Conservation (phyloP, 1,284 basidiomycete genomes). For the Gymnopus androsaceus region DNA sequence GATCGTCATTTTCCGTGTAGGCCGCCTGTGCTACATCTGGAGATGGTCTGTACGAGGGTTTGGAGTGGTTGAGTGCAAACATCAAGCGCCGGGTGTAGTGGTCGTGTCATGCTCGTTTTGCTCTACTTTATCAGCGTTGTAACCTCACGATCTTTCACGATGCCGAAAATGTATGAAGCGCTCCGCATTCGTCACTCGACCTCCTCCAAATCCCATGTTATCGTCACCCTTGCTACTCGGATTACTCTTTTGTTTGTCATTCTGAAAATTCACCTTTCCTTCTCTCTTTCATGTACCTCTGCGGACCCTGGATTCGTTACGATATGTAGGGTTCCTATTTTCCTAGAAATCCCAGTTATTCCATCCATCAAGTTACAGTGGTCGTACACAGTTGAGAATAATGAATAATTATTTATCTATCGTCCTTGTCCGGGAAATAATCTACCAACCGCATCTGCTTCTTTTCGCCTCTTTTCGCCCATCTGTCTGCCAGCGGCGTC, state of each 20-base stretch:
- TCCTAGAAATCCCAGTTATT: conserved; percentile 15
- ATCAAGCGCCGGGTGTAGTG: conserved; percentile 80
- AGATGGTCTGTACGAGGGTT: conserved; percentile 98
- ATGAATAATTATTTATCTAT: conserved; percentile 25
- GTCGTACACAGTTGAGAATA: conserved; percentile 11
- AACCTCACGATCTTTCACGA: conserved; percentile 50
- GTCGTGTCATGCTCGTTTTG: conserved; percentile 36
- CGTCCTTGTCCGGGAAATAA: conserved; percentile 68
- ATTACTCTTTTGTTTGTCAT: conserved; percentile 11
- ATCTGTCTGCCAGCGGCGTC: conserved; percentile 58
- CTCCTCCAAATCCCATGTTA: conserved; percentile 35
- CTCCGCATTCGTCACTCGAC: conserved; percentile 30
- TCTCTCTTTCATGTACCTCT: conserved; percentile 16
- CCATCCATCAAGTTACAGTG: conserved; percentile 7
- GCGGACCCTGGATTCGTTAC: conserved; percentile 7
- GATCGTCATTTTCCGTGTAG: conserved; percentile 38
- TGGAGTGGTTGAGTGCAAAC: conserved; percentile 93
- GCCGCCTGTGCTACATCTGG: conserved; percentile 98
- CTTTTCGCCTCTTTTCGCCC: conserved; percentile 72
- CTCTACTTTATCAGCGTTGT: conserved; percentile 49
- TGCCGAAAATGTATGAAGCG: conserved; percentile 47
- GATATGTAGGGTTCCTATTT: conserved; percentile 12
- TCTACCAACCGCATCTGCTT: conserved; percentile 77
- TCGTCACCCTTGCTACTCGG: conserved; percentile 29
- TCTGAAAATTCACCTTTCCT: conserved; percentile 6